These are phyloP conservation scores for Pythium aquatile DNA, from an alignment of 352 stramenopile genomes.

Conservation along the genomic window DNA sequence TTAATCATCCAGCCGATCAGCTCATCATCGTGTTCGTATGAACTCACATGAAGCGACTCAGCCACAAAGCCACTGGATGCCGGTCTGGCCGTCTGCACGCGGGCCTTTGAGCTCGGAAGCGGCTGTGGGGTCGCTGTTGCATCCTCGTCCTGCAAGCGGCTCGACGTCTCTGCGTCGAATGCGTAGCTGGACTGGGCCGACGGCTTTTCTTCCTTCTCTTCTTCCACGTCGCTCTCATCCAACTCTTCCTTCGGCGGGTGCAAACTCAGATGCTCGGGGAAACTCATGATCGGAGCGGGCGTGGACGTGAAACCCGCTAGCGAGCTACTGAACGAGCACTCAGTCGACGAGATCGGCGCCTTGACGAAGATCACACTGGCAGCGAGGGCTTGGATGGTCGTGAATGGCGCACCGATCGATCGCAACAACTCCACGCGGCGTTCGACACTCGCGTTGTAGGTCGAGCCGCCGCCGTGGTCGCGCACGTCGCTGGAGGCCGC, in stretches of 20 bases:
- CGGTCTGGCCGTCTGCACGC: not conserved
- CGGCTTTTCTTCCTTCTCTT: not conserved
- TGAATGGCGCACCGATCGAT: conserved; percentile 62
- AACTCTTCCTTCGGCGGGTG: conserved; percentile 25
- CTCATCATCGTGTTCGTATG: not conserved
- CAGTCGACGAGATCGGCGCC: conserved; percentile 43
- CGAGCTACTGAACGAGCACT: conserved; percentile 65
- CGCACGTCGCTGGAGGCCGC: conserved; percentile 47
- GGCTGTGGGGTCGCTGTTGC: not conserved
- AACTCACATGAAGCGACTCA: not conserved
- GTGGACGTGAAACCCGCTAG: conserved; percentile 53
- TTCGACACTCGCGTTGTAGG: conserved; percentile 38
- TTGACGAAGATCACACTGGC: conserved; percentile 85
- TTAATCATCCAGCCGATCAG: not conserved
- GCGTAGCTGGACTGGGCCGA: not conserved
- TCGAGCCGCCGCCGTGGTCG: conserved; percentile 12
- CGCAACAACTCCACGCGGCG: conserved; percentile 60
- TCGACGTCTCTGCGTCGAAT: conserved; percentile 2
- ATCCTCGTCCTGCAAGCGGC: not conserved
- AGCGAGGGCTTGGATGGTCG: conserved; percentile 78
- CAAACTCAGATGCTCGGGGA: conserved; percentile 69
- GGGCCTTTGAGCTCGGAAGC: not conserved
- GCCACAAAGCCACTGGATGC: not conserved
- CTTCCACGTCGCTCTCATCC: conserved; percentile 28
- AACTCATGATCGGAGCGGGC: conserved; percentile 55